A percentile compares a stretch with the other conserved stretches of the same genome.
phyloP scores from a whole-genome alignment of 2,329 filamentous ascomycete genomes.

The Diaporthe capsici region DNA sequence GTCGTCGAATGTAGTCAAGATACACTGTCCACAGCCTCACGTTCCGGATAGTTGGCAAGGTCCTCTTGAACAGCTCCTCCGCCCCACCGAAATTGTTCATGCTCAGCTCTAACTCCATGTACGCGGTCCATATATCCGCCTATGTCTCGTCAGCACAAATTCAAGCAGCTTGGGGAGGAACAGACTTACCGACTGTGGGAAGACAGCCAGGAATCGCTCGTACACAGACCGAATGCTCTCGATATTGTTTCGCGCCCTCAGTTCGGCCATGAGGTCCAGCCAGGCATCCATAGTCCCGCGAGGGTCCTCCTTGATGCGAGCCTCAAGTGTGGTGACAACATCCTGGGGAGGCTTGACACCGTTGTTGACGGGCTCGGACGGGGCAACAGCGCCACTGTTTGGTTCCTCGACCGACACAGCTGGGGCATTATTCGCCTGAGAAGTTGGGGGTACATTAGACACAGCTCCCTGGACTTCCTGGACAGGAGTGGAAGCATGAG shows the following conservation, averaged over 20 bases:
- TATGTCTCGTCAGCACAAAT: constrained; percentile 59
- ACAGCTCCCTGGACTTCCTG: constrained; percentile 48
- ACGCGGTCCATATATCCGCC: constrained; percentile 93
- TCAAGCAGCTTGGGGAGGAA: neutral
- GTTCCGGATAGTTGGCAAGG: constrained; percentile 83
- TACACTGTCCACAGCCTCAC: constrained; percentile 94
- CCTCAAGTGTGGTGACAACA: constrained; percentile 71
- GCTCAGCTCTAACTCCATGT: constrained; percentile 90
- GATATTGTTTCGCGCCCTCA: constrained; percentile 84
- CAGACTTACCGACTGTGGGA: constrained; percentile 88
- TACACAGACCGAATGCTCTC: constrained; percentile 86
- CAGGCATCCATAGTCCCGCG: constrained; percentile 94
- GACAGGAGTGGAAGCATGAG: constrained; percentile 44
- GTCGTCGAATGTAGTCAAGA: constrained; percentile 92
- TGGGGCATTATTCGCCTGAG: constrained; percentile 44
- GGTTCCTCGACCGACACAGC: constrained; percentile 47
- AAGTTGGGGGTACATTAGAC: constrained; percentile 51
- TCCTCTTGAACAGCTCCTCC: constrained; percentile 86
- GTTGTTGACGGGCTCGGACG: constrained; percentile 73
- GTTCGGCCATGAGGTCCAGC: constrained; percentile 87
- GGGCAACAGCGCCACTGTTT: constrained; percentile 55
- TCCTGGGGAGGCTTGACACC: constrained; percentile 62
- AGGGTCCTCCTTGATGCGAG: constrained; percentile 91
- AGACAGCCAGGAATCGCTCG: constrained; percentile 87
- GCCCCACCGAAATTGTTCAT: constrained; percentile 85